Conservation (phyloP, 2,329 filamentous ascomycete genomes). For the Chaetomium olivaceum region DNA sequence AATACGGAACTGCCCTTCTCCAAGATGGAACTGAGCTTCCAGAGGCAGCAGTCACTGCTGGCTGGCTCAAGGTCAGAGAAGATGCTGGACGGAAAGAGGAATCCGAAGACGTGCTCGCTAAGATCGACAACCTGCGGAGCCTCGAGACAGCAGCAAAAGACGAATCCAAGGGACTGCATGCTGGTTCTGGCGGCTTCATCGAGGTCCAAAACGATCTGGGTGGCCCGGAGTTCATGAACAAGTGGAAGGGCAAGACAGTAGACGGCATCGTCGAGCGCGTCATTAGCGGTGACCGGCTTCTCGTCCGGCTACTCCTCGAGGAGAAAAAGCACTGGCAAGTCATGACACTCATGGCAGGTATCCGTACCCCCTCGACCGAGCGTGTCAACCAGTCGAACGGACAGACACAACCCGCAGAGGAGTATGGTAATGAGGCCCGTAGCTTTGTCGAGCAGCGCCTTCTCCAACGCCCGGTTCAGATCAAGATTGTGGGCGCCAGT, state of each 20-base stretch:
- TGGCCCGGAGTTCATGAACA: conserved; percentile 75
- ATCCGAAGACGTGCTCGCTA: conserved; percentile 68
- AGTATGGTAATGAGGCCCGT: conserved; percentile 85
- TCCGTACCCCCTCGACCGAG: conserved; percentile 87
- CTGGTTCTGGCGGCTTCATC: conserved; percentile 63
- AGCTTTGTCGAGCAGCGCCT: conserved; percentile 83
- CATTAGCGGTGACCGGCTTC: conserved; percentile 84
- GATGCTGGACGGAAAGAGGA: conserved; percentile 93
- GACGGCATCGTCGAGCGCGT: conserved; percentile 89
- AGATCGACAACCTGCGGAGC: conserved; percentile 74
- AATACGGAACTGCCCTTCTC: conserved; percentile 81
- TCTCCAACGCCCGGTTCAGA: conserved; percentile 80
- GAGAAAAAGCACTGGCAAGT: conserved; percentile 86
- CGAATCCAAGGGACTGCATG: conserved; percentile 81
- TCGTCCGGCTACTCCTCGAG: conserved; percentile 76
- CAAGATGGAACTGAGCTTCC: conserved; percentile 76
- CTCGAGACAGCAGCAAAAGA: conserved; percentile 76
- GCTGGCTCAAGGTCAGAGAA: conserved; percentile 91
- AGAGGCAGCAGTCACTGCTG: conserved; percentile 80
- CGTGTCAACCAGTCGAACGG: conserved; percentile 76
- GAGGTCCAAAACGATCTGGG: conserved; percentile 80
- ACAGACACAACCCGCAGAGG: conserved; percentile 80
- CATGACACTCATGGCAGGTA: conserved; percentile 83
- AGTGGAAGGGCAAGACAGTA: conserved; percentile 82
- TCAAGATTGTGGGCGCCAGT: conserved; percentile 81